Evolutionary conservation across 371 early-diverging fungal species (phyloP).

Genomic region (Spiromyces aspiralis): DNA sequence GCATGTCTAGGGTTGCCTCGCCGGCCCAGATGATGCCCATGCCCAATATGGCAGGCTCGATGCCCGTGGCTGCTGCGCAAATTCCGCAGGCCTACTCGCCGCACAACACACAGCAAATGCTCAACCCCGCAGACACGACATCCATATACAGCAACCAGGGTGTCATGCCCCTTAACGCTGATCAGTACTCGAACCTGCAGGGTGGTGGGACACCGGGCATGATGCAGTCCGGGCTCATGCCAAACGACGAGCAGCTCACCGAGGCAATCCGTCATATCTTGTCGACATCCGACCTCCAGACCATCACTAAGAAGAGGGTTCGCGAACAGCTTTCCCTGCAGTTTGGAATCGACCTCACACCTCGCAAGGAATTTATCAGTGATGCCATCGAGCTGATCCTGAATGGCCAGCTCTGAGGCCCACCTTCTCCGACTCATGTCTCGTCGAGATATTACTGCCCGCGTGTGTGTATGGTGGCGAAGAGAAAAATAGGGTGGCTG

Average conservation of each 20-base stretch:
- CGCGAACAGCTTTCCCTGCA: conserved; percentile 54
- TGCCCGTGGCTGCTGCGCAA: not conserved
- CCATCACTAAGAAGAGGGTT: conserved; percentile 71
- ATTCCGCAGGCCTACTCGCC: not conserved
- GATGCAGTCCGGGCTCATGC: conserved; percentile 19
- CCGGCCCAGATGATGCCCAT: not conserved
- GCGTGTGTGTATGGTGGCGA: no score
- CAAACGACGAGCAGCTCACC: conserved; percentile 69
- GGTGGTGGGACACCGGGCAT: conserved; percentile 13
- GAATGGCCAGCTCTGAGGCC: conserved; percentile 16
- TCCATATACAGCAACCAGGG: not conserved
- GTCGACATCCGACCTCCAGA: conserved; percentile 59
- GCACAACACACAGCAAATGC: not conserved
- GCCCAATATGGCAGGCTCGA: not conserved
- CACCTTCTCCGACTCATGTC: not conserved
- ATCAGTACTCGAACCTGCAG: conserved; percentile 1
- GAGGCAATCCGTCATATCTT: conserved; percentile 66
- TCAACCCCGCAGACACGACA: not conserved
- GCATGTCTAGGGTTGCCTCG: not conserved
- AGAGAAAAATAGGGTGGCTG: no score
- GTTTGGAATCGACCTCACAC: conserved; percentile 60
- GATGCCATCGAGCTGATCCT: conserved; percentile 51
- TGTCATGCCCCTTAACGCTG: not conserved
- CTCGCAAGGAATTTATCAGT: conserved; percentile 69
- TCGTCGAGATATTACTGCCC: no score